These are phyloP conservation scores for Morella rubra DNA, from an alignment of 306 rosid species.

Conservation along the genomic window DNA sequence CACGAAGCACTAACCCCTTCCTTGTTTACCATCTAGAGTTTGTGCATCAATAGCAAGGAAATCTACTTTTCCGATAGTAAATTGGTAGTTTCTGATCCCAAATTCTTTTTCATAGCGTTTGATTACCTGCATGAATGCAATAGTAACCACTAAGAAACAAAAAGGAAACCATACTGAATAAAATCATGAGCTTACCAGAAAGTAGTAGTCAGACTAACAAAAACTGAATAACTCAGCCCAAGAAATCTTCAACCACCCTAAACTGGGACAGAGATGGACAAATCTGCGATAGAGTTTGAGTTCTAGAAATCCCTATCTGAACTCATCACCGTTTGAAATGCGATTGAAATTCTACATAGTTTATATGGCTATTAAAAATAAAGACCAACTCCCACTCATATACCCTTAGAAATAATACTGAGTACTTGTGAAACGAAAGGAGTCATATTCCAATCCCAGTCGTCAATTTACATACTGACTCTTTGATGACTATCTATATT, in stretches of 20 bases:
- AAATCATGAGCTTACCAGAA: background rate
- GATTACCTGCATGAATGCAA: constrained; percentile 44
- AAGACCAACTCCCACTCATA: background rate
- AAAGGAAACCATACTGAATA: constrained; percentile 12
- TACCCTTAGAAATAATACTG: background rate
- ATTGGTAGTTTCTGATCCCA: constrained; percentile 58
- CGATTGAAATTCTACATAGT: background rate
- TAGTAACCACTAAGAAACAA: constrained; percentile 17
- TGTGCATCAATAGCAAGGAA: constrained; percentile 77
- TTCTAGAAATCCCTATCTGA: constrained; percentile 6
- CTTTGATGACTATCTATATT: background rate
- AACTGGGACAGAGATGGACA: background rate
- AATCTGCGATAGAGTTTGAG: background rate
- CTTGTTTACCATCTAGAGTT: constrained; percentile 62
- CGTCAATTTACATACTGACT: background rate
- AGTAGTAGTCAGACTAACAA: background rate
- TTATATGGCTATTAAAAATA: background rate
- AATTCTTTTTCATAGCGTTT: constrained; percentile 64
- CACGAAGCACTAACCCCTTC: constrained; percentile 11
- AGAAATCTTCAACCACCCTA: background rate
- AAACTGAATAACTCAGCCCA: background rate
- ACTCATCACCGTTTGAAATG: constrained; percentile 1
- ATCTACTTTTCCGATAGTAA: constrained; percentile 65
- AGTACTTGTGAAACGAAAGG: background rate
- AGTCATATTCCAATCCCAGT: background rate